Evolutionary conservation across 1,284 basidiomycete species (phyloP).

Genomic region (Hemileia vastatrix): DNA sequence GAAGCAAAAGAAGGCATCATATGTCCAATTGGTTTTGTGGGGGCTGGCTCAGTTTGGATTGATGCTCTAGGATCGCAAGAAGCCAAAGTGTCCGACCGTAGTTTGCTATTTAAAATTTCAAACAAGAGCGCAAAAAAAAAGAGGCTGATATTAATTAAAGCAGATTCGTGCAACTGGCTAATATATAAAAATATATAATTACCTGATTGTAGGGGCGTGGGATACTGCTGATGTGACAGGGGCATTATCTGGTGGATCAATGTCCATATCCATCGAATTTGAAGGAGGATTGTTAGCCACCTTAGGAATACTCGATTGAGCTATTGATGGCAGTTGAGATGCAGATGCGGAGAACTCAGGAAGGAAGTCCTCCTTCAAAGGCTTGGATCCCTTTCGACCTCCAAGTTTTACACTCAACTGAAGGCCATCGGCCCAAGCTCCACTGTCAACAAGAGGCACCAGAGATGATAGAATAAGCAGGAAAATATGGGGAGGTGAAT

Average conservation of each 20-base stretch:
- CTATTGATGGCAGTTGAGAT: background rate
- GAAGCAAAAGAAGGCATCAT: no score
- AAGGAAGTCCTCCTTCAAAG: constrained; percentile 9
- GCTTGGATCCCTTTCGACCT: constrained; percentile 10
- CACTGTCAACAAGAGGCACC: background rate
- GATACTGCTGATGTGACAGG: background rate
- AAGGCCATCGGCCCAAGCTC: constrained; percentile 11
- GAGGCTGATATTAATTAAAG: no score
- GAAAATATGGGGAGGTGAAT: background rate
- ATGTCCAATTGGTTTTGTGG: no score
- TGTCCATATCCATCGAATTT: background rate
- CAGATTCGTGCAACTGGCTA: background rate
- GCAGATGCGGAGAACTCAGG: background rate
- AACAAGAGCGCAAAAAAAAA: no score
- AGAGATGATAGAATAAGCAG: background rate
- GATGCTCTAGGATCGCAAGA: constrained; percentile 17
- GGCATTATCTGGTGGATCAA: background rate
- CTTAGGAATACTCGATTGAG: constrained; percentile 1
- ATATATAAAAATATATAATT: background rate
- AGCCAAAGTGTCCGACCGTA: constrained; percentile 11
- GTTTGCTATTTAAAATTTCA: background rate
- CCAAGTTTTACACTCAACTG: constrained; percentile 9
- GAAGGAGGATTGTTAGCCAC: background rate
- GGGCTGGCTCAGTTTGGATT: constrained; percentile 6
- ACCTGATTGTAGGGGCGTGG: background rate